A percentile compares a stretch with the other conserved stretches of the same genome.
phyloP scores from a whole-genome alignment of 352 stramenopile genomes.

The Globisporangium sylvaticum region DNA sequence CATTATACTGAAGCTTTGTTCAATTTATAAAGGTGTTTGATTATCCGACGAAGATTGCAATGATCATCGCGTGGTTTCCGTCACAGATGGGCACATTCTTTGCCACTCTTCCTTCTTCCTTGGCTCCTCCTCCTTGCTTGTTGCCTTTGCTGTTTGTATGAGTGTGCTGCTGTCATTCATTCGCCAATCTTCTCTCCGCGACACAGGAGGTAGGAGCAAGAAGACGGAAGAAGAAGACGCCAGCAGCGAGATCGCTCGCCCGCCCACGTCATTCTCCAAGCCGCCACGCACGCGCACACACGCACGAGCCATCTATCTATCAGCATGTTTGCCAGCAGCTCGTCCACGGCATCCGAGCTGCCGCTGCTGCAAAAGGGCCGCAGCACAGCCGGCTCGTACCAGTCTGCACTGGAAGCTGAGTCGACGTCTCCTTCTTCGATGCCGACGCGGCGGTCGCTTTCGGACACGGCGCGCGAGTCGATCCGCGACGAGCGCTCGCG shows the following conservation, averaged over 20 bases:
- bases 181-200: background rate
- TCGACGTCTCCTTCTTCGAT: background rate
- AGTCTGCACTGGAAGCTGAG: background rate
- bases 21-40: background rate
- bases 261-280: background rate
- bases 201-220: background rate
- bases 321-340: background rate
- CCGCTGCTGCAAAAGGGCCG: slow-evolving; percentile 18
- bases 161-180: background rate
- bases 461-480: slow-evolving; percentile 13
- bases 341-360: slow-evolving; percentile 11
- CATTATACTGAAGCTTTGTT: too few relatives aligned
- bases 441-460: background rate
- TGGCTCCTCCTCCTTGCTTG: background rate
- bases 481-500: slow-evolving; percentile 36
- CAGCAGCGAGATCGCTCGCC: too few relatives aligned
- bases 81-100: slow-evolving; percentile 12
- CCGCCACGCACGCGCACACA: background rate
- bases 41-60: background rate
- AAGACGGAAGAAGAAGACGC: background rate
- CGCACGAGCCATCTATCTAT: background rate
- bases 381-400: background rate
- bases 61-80: background rate
- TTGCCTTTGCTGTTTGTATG: slow-evolving; percentile 4
- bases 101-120: background rate